Percentiles rank a stretch among this genome's conserved stretches.
phyloP scores from a whole-genome alignment of 495 filamentous ascomycete species.

The Penicilliopsis zonata region DNA sequence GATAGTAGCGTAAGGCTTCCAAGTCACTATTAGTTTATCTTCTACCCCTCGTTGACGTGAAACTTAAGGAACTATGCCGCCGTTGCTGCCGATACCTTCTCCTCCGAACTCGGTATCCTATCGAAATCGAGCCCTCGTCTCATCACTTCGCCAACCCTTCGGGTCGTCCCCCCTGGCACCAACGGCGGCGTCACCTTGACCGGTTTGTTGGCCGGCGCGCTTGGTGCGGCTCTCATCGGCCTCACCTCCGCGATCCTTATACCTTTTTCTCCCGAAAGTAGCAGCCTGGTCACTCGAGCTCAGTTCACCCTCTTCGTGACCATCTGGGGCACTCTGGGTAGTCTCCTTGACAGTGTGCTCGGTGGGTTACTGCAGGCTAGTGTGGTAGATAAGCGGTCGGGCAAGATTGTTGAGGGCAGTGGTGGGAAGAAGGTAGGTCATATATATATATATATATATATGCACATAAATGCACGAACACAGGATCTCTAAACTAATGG shows the following conservation, averaged over 20 bases:
- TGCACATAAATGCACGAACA: too few relatives aligned
- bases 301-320: constrained; percentile 49
- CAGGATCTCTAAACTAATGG: too few relatives aligned
- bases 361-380: constrained; percentile 79
- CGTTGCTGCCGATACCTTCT: constrained; percentile 86
- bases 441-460: too few relatives aligned
- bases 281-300: constrained; percentile 35
- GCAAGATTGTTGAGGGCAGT: constrained; percentile 80
- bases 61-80: constrained; percentile 81
- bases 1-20: constrained; percentile 36
- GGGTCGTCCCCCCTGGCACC: constrained; percentile 74
- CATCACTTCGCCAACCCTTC: constrained; percentile 69
- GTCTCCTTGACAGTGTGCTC: constrained; percentile 73
- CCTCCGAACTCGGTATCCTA: constrained; percentile 89
- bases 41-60: too few relatives aligned
- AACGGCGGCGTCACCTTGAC: constrained; percentile 78
- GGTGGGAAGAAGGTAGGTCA: constrained; percentile 64
- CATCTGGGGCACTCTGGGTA: constrained; percentile 63
- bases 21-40: too few relatives aligned
- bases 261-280: constrained; percentile 50
- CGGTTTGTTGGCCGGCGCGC: constrained; percentile 60
- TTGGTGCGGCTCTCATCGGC: constrained; percentile 64
- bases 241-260: constrained; percentile 49
- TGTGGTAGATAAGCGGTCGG: constrained; percentile 69
- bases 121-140: constrained; percentile 63